Conservation (phyloP, 2,329 filamentous ascomycete species). For the Cladophialophora carrionii region DNA sequence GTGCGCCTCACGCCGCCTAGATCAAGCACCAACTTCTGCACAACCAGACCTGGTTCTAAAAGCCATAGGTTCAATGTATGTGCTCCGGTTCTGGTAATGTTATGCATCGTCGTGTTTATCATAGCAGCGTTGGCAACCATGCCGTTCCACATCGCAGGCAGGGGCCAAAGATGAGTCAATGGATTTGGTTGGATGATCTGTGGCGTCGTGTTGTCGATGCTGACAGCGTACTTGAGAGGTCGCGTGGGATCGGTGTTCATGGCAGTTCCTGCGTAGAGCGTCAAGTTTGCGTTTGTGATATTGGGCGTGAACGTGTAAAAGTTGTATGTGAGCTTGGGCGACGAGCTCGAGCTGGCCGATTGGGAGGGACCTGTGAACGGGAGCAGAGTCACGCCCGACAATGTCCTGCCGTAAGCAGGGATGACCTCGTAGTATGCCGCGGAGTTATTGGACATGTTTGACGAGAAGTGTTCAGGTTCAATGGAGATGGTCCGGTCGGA, state of each 20-base stretch:
- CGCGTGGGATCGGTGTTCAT: slow-evolving; percentile 57
- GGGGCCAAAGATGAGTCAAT: slow-evolving; percentile 18
- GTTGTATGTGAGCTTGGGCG: slow-evolving; percentile 62
- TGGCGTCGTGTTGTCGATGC: slow-evolving; percentile 49
- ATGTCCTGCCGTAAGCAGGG: slow-evolving; percentile 60
- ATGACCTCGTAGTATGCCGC: slow-evolving; percentile 57
- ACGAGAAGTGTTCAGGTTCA: slow-evolving; percentile 43
- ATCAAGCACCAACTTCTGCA: slow-evolving; percentile 62
- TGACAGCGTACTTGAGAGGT: slow-evolving; percentile 56
- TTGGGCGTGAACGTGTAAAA: slow-evolving; percentile 63
- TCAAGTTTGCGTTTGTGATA: slow-evolving; percentile 46
- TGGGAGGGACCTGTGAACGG: slow-evolving; percentile 58
- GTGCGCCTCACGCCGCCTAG: slow-evolving; percentile 59
- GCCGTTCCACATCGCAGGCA: slow-evolving; percentile 33
- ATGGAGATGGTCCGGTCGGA: slow-evolving; percentile 54
- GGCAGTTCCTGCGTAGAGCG: slow-evolving; percentile 49
- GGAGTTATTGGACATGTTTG: slow-evolving; percentile 26
- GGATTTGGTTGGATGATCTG: slow-evolving; percentile 47
- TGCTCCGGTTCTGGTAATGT: slow-evolving; percentile 48
- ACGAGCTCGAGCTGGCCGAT: slow-evolving; percentile 48
- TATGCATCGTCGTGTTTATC: slow-evolving; percentile 48
- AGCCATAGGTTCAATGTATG: slow-evolving; percentile 59
- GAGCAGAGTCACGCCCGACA: slow-evolving; percentile 61
- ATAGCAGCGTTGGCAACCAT: slow-evolving; percentile 30
- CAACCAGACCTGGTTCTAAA: slow-evolving; percentile 56